Evolutionary conservation across 2,329 filamentous ascomycete genomes (phyloP).

Genomic region (Sporothrix euskadiensis): DNA sequence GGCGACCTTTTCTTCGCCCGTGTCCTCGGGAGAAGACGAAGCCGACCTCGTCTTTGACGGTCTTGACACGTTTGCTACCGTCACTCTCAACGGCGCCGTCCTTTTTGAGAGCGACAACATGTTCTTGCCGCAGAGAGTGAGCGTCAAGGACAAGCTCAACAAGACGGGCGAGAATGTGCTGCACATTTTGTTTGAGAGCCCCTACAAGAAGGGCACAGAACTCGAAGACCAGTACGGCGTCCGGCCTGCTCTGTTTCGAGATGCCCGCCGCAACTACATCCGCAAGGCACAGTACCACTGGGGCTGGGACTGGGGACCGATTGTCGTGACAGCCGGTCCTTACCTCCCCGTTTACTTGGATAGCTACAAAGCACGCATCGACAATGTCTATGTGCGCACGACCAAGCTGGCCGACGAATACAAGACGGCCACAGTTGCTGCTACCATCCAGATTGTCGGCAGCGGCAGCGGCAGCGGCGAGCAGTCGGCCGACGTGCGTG

Average conservation of each 20-base stretch:
- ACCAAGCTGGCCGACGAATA: constrained; percentile 42
- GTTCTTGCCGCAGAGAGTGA: constrained; percentile 71
- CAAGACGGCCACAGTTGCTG: neutral
- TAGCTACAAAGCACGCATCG: constrained; percentile 64
- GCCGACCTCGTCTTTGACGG: constrained; percentile 67
- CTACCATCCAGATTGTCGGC: constrained; percentile 38
- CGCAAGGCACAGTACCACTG: constrained; percentile 71
- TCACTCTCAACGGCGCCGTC: constrained; percentile 65
- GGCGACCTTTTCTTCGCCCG: constrained; percentile 59
- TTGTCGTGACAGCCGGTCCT: constrained; percentile 65
- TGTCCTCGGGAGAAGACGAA: constrained; percentile 34
- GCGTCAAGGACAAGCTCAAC: constrained; percentile 54
- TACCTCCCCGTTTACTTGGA: constrained; percentile 75
- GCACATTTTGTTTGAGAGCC: constrained; percentile 65
- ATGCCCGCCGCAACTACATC: constrained; percentile 59
- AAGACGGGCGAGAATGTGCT: constrained; percentile 55
- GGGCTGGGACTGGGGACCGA: constrained; percentile 75
- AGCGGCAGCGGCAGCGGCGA: constrained; percentile 41
- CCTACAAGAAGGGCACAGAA: constrained; percentile 62
- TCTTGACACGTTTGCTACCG: constrained; percentile 75
- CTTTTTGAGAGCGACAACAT: constrained; percentile 75
- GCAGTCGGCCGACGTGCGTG: constrained; percentile 25
- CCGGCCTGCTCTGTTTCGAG: constrained; percentile 62
- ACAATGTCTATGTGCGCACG: constrained; percentile 52
- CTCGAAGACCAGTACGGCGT: constrained; percentile 60